phyloP scores from a whole-genome alignment of 768 basidiomycete species.

The Mycena filopes region DNA sequence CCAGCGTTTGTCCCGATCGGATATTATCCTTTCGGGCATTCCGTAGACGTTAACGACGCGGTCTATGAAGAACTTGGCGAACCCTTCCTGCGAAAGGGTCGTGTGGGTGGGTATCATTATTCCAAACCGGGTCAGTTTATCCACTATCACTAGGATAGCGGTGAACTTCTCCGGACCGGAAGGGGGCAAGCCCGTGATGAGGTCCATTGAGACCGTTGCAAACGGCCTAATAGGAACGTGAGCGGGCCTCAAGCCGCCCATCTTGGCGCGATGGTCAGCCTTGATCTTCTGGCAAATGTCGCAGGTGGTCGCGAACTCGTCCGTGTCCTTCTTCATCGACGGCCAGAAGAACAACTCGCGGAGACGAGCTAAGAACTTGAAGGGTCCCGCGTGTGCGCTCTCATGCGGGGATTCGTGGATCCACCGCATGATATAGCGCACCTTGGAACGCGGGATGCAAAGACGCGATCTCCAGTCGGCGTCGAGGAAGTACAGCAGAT shows the following conservation, averaged over 20 bases:
- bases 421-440: slow-evolving; percentile 15
- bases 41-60: slow-evolving; percentile 14
- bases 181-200: slow-evolving; percentile 15
- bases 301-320: slow-evolving; percentile 4
- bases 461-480: slow-evolving; percentile 18
- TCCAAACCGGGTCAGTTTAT: slow-evolving; percentile 46
- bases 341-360: slow-evolving; percentile 23
- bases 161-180: slow-evolving; percentile 25
- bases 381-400: slow-evolving; percentile 11
- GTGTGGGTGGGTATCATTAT: slow-evolving; percentile 44
- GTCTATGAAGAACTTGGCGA: slow-evolving; percentile 23
- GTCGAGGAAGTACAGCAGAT: slow-evolving; percentile 28
- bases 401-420: slow-evolving; percentile 15
- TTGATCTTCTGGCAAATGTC: slow-evolving; percentile 27
- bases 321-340: neutral
- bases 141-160: slow-evolving; percentile 37
- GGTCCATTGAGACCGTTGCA: slow-evolving; percentile 21
- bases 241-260: slow-evolving; percentile 16
- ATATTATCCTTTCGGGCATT: slow-evolving; percentile 17
- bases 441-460: slow-evolving; percentile 31
- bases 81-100: slow-evolving; percentile 16
- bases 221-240: slow-evolving; percentile 16
- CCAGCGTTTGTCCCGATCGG: slow-evolving; percentile 28
- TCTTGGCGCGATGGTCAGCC: slow-evolving; percentile 14
- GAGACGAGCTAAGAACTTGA: neutral